Conservation (phyloP, 345 rosid genomes). For the Theobroma cacao region DNA sequence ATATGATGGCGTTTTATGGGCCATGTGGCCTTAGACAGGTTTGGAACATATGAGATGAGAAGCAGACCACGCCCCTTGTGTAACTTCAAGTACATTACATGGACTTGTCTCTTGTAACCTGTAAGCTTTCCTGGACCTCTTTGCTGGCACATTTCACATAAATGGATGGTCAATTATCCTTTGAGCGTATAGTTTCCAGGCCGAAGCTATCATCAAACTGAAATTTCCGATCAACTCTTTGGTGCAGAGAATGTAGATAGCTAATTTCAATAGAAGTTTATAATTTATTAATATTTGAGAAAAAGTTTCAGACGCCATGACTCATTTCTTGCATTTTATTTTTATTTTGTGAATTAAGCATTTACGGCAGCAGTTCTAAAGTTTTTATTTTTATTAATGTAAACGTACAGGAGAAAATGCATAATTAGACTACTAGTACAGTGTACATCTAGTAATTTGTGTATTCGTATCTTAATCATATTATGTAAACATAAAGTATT, state of each 20-base stretch:
- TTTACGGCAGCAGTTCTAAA: no score
- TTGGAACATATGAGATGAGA: neutral
- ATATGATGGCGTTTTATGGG: neutral
- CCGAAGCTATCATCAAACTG: neutral
- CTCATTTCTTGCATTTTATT: no score
- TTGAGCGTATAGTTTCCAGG: no score
- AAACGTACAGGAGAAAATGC: no score
- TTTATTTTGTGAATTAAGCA: no score
- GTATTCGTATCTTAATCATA: no score
- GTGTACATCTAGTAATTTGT: no score
- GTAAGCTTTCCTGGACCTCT: neutral
- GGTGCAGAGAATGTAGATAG: neutral
- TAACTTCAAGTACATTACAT: neutral
- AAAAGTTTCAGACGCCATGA: no score
- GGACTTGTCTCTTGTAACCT: neutral
- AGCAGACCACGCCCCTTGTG: no score
- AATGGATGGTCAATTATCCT: neutral
- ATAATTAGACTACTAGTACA: no score
- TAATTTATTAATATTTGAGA: neutral
- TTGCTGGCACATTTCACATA: neutral
- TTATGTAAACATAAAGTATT: no score
- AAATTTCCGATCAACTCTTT: neutral
- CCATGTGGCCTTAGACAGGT: neutral
- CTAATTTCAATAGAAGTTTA: neutral
- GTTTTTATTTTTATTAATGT: no score